Percentiles rank a stretch among this genome's conserved stretches.
Conservation (phyloP, 2,329 filamentous ascomycete genomes). For the Colletotrichum incanum region DNA sequence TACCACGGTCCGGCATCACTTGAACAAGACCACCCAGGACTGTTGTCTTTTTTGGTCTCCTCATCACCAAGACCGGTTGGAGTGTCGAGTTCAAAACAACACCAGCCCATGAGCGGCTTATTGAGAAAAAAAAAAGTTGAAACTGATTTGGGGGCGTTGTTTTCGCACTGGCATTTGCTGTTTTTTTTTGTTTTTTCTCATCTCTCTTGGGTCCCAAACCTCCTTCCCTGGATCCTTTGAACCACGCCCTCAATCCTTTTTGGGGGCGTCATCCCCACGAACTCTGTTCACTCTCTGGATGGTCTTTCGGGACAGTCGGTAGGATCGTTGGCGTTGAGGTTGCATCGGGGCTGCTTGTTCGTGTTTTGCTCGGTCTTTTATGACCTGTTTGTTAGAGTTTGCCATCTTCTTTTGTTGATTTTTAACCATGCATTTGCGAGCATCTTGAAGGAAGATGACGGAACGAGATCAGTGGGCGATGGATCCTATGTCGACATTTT, state of each 20-base stretch:
- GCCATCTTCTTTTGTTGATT: constrained; percentile 16
- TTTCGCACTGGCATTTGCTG: constrained; percentile 28
- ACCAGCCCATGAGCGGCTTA: constrained; percentile 29
- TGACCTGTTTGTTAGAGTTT: constrained; percentile 33
- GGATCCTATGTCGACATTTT: constrained; percentile 20
- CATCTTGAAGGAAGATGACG: constrained; percentile 27
- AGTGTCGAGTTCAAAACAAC: constrained; percentile 23
- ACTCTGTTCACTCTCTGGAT: not conserved
- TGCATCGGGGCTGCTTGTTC: constrained; percentile 38
- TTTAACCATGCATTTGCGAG: constrained; percentile 37
- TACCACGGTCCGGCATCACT: constrained; percentile 36
- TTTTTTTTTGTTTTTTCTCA: constrained; percentile 11
- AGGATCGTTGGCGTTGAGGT: constrained; percentile 38
- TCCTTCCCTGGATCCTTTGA: not conserved
- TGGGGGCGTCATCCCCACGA: not conserved
- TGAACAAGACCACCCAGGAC: constrained; percentile 28
- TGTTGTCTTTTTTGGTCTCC: constrained; percentile 12
- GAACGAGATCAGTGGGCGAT: constrained; percentile 20
- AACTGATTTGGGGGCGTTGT: constrained; percentile 34
- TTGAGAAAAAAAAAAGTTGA: constrained; percentile 42
- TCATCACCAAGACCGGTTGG: constrained; percentile 24
- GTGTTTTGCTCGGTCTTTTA: constrained; percentile 5
- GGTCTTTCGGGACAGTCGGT: constrained; percentile 5
- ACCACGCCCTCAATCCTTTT: constrained; percentile 2
- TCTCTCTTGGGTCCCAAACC: not conserved